Evolutionary conservation across 805 yeast genomes (phyloP).

Genomic region (Sugiyamaella chiloensis): DNA sequence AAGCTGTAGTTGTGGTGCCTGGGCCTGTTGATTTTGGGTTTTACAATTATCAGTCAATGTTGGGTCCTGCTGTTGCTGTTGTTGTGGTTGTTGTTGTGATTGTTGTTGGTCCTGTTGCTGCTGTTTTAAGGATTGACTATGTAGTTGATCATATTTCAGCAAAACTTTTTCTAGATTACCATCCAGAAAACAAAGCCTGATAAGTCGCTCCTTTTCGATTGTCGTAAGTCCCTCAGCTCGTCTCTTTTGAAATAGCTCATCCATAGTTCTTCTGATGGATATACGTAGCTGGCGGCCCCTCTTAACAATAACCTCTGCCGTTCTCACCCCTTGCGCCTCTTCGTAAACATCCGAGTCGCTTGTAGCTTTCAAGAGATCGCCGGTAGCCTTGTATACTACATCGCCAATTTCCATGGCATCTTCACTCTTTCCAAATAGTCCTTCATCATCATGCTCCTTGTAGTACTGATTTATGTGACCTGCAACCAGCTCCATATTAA

Average conservation of each 20-base stretch:
- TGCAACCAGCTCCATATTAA: constrained; percentile 50
- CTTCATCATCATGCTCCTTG: constrained; percentile 37
- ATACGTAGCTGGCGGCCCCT: constrained; percentile 41
- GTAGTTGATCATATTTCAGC: constrained; percentile 22
- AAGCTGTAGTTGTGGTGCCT: background rate
- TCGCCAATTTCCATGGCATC: constrained; percentile 28
- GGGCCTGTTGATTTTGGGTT: background rate
- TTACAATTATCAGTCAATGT: no score
- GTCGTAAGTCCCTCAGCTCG: constrained; percentile 51
- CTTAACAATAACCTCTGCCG: constrained; percentile 33
- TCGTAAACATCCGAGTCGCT: constrained; percentile 10
- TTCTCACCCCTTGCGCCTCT: constrained; percentile 14
- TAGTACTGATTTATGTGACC: constrained; percentile 28
- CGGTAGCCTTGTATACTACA: constrained; percentile 25
- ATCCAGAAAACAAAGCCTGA: constrained; percentile 66
- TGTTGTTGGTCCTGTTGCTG: background rate
- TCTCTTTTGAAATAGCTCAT: constrained; percentile 57
- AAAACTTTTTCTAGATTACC: constrained; percentile 59
- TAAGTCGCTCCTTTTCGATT: constrained; percentile 72
- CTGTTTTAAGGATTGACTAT: background rate
- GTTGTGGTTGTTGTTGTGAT: background rate
- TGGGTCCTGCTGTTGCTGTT: no score
- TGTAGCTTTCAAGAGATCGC: constrained; percentile 17
- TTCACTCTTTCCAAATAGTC: constrained; percentile 38
- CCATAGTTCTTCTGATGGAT: constrained; percentile 49